These are phyloP conservation scores for Pistacia atlantica DNA, from an alignment of 345 rosid genomes.

Conservation along the genomic window DNA sequence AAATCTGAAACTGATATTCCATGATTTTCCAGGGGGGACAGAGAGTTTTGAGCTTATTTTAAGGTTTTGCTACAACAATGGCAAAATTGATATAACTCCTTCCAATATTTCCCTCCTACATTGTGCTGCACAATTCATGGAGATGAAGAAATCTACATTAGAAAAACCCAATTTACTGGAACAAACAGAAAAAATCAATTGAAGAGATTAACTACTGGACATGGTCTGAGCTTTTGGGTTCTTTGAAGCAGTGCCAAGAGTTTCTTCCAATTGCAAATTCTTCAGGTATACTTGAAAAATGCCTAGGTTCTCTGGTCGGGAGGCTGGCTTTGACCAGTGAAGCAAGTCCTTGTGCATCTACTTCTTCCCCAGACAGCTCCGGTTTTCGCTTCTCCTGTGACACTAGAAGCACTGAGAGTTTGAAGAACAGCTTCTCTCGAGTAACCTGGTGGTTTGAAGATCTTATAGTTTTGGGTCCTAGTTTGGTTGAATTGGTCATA, in stretches of 20 bases:
- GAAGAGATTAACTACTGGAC: constrained; percentile 69
- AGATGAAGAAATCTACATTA: constrained; percentile 46
- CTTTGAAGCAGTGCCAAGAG: constrained; percentile 69
- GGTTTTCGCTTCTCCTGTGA: constrained; percentile 75
- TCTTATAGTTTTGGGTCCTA: constrained; percentile 44
- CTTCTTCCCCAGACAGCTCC: constrained; percentile 78
- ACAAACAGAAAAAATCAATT: constrained; percentile 64
- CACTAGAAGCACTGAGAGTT: constrained; percentile 84
- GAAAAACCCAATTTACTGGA: constrained; percentile 47
- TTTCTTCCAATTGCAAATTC: constrained; percentile 37
- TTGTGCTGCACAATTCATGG: constrained; percentile 79
- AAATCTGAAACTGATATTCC: constrained; percentile 69
- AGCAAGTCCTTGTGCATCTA: constrained; percentile 73
- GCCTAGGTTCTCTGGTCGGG: constrained; percentile 62
- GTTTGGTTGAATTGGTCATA: constrained; percentile 44
- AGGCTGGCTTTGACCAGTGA: constrained; percentile 59
- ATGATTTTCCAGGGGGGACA: constrained; percentile 88
- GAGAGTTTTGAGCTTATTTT: constrained; percentile 73
- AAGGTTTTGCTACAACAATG: constrained; percentile 79
- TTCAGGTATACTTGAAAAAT: constrained; percentile 39
- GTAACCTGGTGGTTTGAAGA: constrained; percentile 92
- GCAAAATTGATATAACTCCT: constrained; percentile 50
- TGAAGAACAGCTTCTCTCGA: constrained; percentile 55
- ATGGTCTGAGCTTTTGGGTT: constrained; percentile 75
- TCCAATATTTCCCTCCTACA: constrained; percentile 56